phyloP scores from a whole-genome alignment of 441 rosid genomes.

The Sinapis alba region DNA sequence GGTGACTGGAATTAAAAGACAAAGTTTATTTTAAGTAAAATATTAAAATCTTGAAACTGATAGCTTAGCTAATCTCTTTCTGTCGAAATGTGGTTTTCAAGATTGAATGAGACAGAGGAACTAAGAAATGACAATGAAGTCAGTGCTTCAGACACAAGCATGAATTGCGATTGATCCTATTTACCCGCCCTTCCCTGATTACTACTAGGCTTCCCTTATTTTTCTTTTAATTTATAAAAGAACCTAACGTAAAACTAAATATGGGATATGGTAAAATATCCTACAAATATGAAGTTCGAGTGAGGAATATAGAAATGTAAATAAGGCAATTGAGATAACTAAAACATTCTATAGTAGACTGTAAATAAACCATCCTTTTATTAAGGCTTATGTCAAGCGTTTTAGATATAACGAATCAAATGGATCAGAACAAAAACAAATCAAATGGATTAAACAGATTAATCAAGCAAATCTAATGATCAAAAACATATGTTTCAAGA shows the following conservation, averaged over 20 bases:
- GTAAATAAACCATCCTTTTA: neutral
- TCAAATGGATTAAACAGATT: too few species aligned
- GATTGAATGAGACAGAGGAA: slow-evolving; percentile 32
- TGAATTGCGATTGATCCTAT: slow-evolving; percentile 27
- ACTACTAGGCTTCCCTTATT: neutral
- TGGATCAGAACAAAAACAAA: too few species aligned
- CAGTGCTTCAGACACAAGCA: slow-evolving; percentile 39
- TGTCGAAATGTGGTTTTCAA: slow-evolving; percentile 1
- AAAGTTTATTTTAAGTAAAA: neutral
- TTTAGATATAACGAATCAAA: too few species aligned
- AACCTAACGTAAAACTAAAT: neutral
- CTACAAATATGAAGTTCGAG: neutral
- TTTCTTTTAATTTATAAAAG: neutral
- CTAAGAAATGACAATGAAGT: slow-evolving; percentile 19
- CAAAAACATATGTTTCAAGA: too few species aligned
- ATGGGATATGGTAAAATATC: neutral
- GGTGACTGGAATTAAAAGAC: neutral
- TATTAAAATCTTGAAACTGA: slow-evolving; percentile 12
- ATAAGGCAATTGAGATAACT: neutral
- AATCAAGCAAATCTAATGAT: too few species aligned
- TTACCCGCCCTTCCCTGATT: slow-evolving; percentile 27
- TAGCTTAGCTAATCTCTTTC: slow-evolving; percentile 30
- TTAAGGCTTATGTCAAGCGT: too few species aligned
- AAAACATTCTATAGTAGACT: neutral
- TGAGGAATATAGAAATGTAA: neutral